Evolutionary conservation across 768 basidiomycete genomes (phyloP).

Genomic region (Coprinopsis sp.): DNA sequence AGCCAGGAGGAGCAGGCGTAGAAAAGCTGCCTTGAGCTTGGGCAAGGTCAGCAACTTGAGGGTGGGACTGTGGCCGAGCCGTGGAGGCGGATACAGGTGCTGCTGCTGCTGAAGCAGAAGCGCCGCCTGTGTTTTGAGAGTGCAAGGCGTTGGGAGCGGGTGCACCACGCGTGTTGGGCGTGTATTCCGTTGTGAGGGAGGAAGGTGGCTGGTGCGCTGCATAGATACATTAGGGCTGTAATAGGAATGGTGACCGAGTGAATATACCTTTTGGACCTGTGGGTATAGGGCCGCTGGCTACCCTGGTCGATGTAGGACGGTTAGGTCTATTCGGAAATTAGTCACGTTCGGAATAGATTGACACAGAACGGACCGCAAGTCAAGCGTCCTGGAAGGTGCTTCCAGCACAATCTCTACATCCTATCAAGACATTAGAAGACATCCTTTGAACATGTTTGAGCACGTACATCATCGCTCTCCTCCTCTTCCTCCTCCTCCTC

Average conservation of each 20-base stretch:
- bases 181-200: conserved; percentile 79
- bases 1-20: too few relatives aligned
- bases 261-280: conserved; percentile 15
- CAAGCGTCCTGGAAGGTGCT: conserved; percentile 62
- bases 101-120: not conserved
- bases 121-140: not conserved
- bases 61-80: conserved; percentile 11
- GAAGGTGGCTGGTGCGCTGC: conserved; percentile 39
- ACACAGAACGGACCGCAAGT: conserved; percentile 54
- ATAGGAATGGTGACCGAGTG: not conserved
- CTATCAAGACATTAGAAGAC: conserved; percentile 27
- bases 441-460: conserved; percentile 1
- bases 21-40: too few relatives aligned
- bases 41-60: conserved; percentile 13
- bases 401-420: conserved; percentile 94
- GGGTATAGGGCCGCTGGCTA: conserved; percentile 10
- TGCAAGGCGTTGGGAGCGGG: conserved; percentile 24
- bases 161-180: conserved; percentile 62
- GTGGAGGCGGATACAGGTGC: conserved; percentile 5
- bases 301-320: conserved; percentile 14
- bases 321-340: conserved; percentile 17
- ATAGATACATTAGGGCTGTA: conserved; percentile 10
- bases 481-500: conserved; percentile 28
- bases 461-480: conserved; percentile 39
- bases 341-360: conserved; percentile 4